Base-by-base conservation (phyloP, 2,329 filamentous ascomycete genomes). In the Stylonectria norvegica region DNA sequence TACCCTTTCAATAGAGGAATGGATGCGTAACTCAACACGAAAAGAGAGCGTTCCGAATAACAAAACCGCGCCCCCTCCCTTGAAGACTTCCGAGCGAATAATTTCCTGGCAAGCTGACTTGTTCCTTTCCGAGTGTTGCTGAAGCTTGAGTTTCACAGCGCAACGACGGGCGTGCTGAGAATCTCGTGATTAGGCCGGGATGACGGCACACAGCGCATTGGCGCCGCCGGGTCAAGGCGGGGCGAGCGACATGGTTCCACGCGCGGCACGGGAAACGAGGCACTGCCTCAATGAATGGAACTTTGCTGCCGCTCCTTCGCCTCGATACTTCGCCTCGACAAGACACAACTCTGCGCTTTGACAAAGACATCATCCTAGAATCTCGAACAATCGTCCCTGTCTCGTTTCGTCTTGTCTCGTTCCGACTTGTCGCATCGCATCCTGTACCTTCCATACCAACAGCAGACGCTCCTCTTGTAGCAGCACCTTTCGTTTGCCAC, bases 211-310 rank as follows among this genome's bases (percentile, higher is more conserved):
- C 34, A 22, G 33, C 30, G 33, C 34, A 20, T 34, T 34, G 22
- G 16, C 15, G 19, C 14, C 40, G 40, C 37, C 31, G 49, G 49
- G 38, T n/a, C n/a, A n/a, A n/a, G 46, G 10, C 19, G 17, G 10
- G 36, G 36, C 34, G 25, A 29, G 5, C 7, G 27, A 8, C 25
- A 18, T 34, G 35, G 40, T 38, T 38, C 40, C 40, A 42, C 40
- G 40, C 40, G 40, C 40, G 52, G 45, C 48, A 47, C n/a, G 27
- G 27, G n/a, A n/a, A 29, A 5, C n/a, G 7, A 12, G 22, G 41
- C 53, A 55, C 53, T 45, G 53, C 53, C 53, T 44, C 53, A 51
- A 46, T 49, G 37, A 35, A 20, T 25, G 38, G 28, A 30, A 44
- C 36, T 48, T 40, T 43, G 41, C 38, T 48, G 22, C 27, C 27